Conservation (phyloP, 208 protist species). For the Trypanosoma rangeli region DNA sequence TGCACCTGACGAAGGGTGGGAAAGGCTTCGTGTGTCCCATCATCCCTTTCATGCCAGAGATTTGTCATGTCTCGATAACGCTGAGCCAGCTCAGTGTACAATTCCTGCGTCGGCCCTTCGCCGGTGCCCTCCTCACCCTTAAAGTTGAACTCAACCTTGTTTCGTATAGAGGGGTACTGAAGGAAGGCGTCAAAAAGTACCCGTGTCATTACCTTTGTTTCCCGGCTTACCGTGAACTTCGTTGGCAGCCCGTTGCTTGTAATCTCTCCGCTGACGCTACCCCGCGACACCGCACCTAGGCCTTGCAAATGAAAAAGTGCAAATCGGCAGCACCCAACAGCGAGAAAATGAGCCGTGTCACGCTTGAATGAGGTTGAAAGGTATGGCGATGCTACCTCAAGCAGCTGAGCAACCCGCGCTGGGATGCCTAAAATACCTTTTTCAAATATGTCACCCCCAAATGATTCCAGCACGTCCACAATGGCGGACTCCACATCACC, state of each 20-base stretch:
- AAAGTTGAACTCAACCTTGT: slow-evolving; percentile 78
- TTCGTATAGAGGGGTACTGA: slow-evolving; percentile 42
- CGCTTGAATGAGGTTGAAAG: slow-evolving; percentile 60
- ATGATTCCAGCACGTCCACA: slow-evolving; percentile 52
- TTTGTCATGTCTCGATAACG: slow-evolving; percentile 32
- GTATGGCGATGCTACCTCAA: slow-evolving; percentile 30
- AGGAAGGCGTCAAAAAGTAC: slow-evolving; percentile 49
- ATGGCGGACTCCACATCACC: slow-evolving; percentile 43
- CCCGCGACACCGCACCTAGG: slow-evolving; percentile 31
- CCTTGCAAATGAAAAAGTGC: slow-evolving; percentile 69
- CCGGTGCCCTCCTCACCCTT: slow-evolving; percentile 81
- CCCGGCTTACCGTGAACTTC: slow-evolving; percentile 51
- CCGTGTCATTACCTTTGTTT: slow-evolving; percentile 29
- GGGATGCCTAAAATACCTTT: slow-evolving; percentile 56
- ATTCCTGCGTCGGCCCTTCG: slow-evolving; percentile 83
- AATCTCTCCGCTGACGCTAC: slow-evolving; percentile 52
- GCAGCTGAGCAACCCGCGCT: slow-evolving; percentile 26
- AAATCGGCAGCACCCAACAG: slow-evolving; percentile 72
- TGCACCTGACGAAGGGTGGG: slow-evolving; percentile 48
- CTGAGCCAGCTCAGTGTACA: slow-evolving; percentile 77
- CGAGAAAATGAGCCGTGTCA: slow-evolving; percentile 59
- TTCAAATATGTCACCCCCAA: slow-evolving; percentile 44
- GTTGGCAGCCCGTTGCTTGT: slow-evolving; percentile 51
- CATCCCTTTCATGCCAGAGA: slow-evolving; percentile 69
- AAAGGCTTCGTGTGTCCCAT: slow-evolving; percentile 53